These are phyloP conservation scores for Orbilia ellipsospora DNA, from an alignment of 2,329 filamentous ascomycete species.

Conservation along the genomic window DNA sequence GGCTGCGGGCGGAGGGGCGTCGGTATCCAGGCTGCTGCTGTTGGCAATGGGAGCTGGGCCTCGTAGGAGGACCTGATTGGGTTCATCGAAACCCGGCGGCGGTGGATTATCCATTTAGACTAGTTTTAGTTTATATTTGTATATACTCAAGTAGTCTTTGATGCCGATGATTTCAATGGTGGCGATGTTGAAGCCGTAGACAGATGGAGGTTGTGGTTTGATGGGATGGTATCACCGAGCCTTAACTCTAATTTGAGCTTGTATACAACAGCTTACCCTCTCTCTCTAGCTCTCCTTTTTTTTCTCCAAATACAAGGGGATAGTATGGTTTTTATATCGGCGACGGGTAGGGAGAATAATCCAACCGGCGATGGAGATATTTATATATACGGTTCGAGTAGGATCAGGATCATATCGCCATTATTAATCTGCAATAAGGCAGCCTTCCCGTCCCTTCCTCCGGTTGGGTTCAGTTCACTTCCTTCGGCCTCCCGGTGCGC, in stretches of 20 bases:
- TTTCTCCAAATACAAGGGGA: too few relatives aligned
- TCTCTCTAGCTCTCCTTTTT: too few relatives aligned
- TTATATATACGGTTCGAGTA: not conserved
- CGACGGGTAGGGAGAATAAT: too few relatives aligned
- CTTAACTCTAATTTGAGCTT: too few relatives aligned
- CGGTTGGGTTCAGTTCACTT: too few relatives aligned
- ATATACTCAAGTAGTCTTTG: too few relatives aligned
- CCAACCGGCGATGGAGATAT: too few relatives aligned
- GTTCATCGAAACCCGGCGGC: constrained; percentile 38
- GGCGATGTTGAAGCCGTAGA: not conserved
- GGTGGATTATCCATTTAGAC: constrained; percentile 28
- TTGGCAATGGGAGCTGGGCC: not conserved
- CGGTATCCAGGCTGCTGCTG: not conserved
- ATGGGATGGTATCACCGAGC: not conserved
- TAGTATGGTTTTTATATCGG: too few relatives aligned
- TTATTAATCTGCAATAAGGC: not conserved
- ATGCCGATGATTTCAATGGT: too few relatives aligned
- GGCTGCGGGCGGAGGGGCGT: not conserved
- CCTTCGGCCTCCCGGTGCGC: too few relatives aligned
- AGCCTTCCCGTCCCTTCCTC: not conserved
- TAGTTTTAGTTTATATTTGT: too few relatives aligned
- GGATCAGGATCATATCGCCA: constrained; percentile 2
- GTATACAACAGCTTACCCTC: too few relatives aligned
- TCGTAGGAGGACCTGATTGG: constrained; percentile 27
- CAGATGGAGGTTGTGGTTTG: not conserved